These are phyloP conservation scores for Ogataea kodamae DNA, from an alignment of 805 yeast species.

Conservation along the genomic window DNA sequence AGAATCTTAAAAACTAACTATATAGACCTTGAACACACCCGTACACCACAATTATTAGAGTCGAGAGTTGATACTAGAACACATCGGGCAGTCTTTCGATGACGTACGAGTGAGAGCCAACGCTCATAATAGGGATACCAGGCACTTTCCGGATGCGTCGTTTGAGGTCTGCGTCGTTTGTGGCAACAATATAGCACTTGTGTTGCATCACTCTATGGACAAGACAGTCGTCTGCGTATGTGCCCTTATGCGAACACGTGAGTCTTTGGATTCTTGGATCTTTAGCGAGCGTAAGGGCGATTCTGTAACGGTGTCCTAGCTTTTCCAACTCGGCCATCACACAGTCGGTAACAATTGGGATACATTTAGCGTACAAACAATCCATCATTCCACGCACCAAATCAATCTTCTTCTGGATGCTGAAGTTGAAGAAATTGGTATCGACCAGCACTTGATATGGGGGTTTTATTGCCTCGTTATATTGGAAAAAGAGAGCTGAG, in stretches of 20 bases:
- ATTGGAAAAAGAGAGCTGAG: conserved; percentile 91
- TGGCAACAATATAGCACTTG: conserved; percentile 95
- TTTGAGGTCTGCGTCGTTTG: conserved; percentile 95
- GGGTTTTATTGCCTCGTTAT: conserved; percentile 91
- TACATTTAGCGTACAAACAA: conserved; percentile 87
- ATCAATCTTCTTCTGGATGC: conserved; percentile 93
- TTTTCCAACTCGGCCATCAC: conserved; percentile 98
- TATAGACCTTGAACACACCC: conserved; percentile 9
- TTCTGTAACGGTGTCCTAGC: conserved; percentile 89
- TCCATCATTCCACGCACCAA: conserved; percentile 97
- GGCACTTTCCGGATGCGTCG: conserved; percentile 94
- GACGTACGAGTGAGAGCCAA: conserved; percentile 88
- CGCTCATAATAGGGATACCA: conserved; percentile 96
- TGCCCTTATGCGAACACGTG: conserved; percentile 89
- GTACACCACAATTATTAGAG: conserved; percentile 4
- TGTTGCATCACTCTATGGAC: conserved; percentile 93
- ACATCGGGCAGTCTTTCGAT: conserved; percentile 95
- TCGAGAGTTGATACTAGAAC: conserved; percentile 37
- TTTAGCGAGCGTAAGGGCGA: conserved; percentile 86
- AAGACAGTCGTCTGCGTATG: conserved; percentile 97
- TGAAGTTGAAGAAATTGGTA: conserved; percentile 94
- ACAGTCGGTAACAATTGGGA: conserved; percentile 94
- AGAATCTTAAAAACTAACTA: too few species aligned
- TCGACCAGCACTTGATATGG: conserved; percentile 95
- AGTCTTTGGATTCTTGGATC: conserved; percentile 89